Evolutionary conservation across 352 stramenopile genomes (phyloP).

Genomic region (Plasmopara halstedii): DNA sequence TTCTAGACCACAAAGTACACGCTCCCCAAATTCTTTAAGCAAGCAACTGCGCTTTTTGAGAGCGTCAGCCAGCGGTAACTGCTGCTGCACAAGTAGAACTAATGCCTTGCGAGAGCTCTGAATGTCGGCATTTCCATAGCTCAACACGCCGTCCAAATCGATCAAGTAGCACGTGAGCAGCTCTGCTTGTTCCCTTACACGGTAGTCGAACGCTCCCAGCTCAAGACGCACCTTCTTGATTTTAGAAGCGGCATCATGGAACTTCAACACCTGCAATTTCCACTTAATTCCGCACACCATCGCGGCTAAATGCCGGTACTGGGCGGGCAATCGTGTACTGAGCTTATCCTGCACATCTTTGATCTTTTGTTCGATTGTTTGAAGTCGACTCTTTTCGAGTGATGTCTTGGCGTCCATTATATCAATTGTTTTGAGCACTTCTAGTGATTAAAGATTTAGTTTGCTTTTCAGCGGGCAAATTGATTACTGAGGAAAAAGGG

Average conservation of each 20-base stretch:
- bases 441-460: not conserved
- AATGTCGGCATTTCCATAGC: slow-evolving; percentile 41
- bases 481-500: slow-evolving; percentile 23
- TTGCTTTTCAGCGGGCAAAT: slow-evolving; percentile 12
- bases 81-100: slow-evolving; percentile 40
- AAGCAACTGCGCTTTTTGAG: slow-evolving; percentile 33
- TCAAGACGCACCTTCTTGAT: slow-evolving; percentile 43
- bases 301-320: slow-evolving; percentile 25
- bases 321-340: slow-evolving; percentile 23
- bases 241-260: slow-evolving; percentile 1
- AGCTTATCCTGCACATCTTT: slow-evolving; percentile 37
- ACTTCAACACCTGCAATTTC: slow-evolving; percentile 23
- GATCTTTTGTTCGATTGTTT: slow-evolving; percentile 35
- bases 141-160: slow-evolving; percentile 57
- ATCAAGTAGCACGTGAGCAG: slow-evolving; percentile 46
- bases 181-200: slow-evolving; percentile 48
- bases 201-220: slow-evolving; percentile 53
- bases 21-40: slow-evolving; percentile 40
- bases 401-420: slow-evolving; percentile 22
- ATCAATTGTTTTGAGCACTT: not conserved
- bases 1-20: slow-evolving; percentile 13
- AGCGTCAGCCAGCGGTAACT: slow-evolving; percentile 33
- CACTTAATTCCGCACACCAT: slow-evolving; percentile 37
- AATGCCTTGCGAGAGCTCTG: slow-evolving; percentile 45
- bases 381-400: slow-evolving; percentile 33